Base-by-base conservation (phyloP, 352 stramenopile genomes). In the Phytophthora crassamura region DNA sequence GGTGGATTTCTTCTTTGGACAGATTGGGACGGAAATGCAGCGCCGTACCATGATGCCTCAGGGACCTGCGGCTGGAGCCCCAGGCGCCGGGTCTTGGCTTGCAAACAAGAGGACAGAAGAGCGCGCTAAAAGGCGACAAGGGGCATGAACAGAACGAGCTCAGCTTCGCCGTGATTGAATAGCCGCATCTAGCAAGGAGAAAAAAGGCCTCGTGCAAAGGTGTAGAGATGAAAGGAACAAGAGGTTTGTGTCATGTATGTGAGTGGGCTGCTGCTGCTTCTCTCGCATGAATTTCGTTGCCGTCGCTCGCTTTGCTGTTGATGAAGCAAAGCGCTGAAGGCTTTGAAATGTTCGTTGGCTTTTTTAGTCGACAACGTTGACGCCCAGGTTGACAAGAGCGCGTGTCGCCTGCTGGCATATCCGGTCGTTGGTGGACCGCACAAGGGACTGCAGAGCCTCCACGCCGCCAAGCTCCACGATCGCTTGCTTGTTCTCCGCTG, bases 21-120 rank as follows among this genome's bases (percentile, higher is more conserved):
- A 95, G 88, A 90, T 95, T 72, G 88, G 88, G 32, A 91, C 83
- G 9, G 88, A 95, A 63, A 94, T 95, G 88, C 88, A 95, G 57
- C 69, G 88, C 34, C 82, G 88, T 60, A 94, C 88, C 14, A 95
- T 95, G 88, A 90, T 94, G 79, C 88, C 88, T 3, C 88, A 95
- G 39, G 75, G 74, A 6, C 75, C 84, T 3, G 73, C 75, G 50
- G 51, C 61, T 32, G 82, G 73, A 25, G 59, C 57, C 32, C 67
- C 75, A 48, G 84, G 82, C 22, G 74, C 77, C 0, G 78, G 80
- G 2, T 88, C 87, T 30, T 95, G 88, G 88, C 84, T 95, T 45
- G 82, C 85, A 39, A 93, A 73, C 74, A 94, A 94, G 71, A 82
- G 88, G 38, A 87, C 86, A 63, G 88, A 95, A 70, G 85, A 93